Percentiles rank a stretch among this genome's conserved stretches.
Conservation (phyloP, 805 yeast species). For the Schizosaccharomyces japonicus region DNA sequence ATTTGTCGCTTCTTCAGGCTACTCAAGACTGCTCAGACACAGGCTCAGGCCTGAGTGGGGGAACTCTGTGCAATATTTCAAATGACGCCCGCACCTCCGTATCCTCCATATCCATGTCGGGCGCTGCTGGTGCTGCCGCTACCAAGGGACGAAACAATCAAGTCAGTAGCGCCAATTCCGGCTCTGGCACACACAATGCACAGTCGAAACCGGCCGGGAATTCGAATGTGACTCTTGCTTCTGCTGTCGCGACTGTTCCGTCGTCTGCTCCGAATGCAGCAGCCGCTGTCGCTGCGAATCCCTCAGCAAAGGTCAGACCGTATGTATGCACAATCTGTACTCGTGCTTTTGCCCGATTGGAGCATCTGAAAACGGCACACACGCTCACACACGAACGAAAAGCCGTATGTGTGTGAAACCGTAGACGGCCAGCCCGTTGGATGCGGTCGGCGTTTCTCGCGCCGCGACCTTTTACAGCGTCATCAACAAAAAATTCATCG, state of each 20-base stretch:
- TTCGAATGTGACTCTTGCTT: neutral
- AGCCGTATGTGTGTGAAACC: constrained; percentile 86
- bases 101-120: too few relatives aligned
- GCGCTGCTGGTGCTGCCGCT: too few relatives aligned
- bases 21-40: too few relatives aligned
- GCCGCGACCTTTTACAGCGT: constrained; percentile 35
- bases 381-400: constrained; percentile 82
- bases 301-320: constrained; percentile 79
- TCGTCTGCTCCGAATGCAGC: constrained; percentile 1
- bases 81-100: too few relatives aligned
- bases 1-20: too few relatives aligned
- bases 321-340: constrained; percentile 78
- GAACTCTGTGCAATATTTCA: too few relatives aligned
- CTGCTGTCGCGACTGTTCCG: neutral
- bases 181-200: neutral
- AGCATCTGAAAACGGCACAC: constrained; percentile 86
- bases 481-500: constrained; percentile 81
- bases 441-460: constrained; percentile 14
- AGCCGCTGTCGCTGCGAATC: constrained; percentile 17
- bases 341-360: constrained; percentile 83
- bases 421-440: constrained; percentile 92
- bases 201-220: neutral
- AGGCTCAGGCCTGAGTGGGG: too few relatives aligned
- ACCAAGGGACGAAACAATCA: too few relatives aligned
- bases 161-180: too few relatives aligned